Evolutionary conservation across 805 yeast genomes (phyloP), one percentile per base, ranked within the genome.

Genomic region (Nakazawaea wickerhamii): DNA sequence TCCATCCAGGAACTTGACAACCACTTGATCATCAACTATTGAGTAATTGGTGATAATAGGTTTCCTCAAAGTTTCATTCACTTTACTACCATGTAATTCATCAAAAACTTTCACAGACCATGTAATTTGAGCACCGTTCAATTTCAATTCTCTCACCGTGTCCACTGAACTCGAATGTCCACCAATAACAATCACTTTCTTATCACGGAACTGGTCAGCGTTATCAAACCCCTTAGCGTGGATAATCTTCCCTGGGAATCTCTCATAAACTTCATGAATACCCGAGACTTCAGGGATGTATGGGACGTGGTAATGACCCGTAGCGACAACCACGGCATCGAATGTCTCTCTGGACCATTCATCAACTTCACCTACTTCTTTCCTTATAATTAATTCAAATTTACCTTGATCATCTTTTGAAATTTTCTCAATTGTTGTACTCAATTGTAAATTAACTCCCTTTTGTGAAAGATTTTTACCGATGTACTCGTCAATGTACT

Each of bases 291-390:
- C 41, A 2, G 77, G 77, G 18, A 66, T 50, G 39, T 48, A 51
- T 3, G 74, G 73, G 6, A 58, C 59, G 14, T 63, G 57, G 48
- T 62, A 70, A 49, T 70, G 75, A 19, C 77, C 77, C 35, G 60
- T 65, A 2, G 75, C 69, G 8, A 68, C 53, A 6, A 71, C 60
- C 11, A 70, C 56, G 27, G 51, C 51, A 52, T 72, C 75, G 45
- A 59, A 71, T 4, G 19, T 20, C 33, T 61, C 57, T 38, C 57
- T 64, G 46, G 49, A 59, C 75, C 75, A 70, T 9, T 48, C 20
- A 44, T 68, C 73, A 3, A 53, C 11, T 1, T 48, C 30, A 18
- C 18, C 53, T 14, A 50, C 51, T 46, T 55, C 59, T 9, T 42
- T 41, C 49, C 70, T 54, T 17, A 65, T 40, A 0, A 63, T 57